Base-by-base conservation (phyloP, 179 eudicot species). In the Camellia oleifera region DNA sequence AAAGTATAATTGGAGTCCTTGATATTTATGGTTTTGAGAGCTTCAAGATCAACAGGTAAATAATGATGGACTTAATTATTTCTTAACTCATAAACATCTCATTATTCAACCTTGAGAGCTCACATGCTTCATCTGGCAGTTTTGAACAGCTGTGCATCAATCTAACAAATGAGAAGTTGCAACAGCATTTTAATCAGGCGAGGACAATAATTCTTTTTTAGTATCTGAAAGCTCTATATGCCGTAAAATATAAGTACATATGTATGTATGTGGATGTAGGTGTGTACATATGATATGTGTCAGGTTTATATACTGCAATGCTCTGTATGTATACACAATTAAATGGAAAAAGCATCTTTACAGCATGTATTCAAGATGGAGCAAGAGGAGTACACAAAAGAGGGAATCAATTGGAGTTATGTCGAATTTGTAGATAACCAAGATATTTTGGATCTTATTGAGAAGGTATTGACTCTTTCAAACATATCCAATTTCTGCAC, bases 321-420 rank as follows among this genome's bases (percentile, higher is more conserved):
- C 32, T 61, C 44, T 69, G 18, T 40, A 57, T 18, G 18, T 40
- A 57, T 18, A n/a, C 62, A 54, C 15, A 45, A 77, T 17, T 54
- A 65, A 74, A 45, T 20, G 58, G 60, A 67, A 72, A 75, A 73
- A 72, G 20, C 23, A 72, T 76, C 4, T 82, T 77, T 77, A 73
- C 94, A 95, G 99, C 99, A 95, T 78, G 99, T 95, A 62, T 95
- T 95, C 84, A 95, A 95, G 85, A 94, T 94, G 99, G 99, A 95
- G 86, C 99, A 95, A 90, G 99, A 95, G 84, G 98, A 95, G 80
- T 95, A 95, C 84, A 92, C 98, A n/a, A 91, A 84, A 82, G 99
- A 94, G 85, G 98, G 94, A 84, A 95, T 95, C 72, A 66, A 95
- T 85, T 95, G 99, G 99, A 94, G 98, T 82, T 95, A 95, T 82